Evolutionary conservation across 2,329 filamentous ascomycete genomes (phyloP).

Genomic region (Ophiostoma angusticollis): DNA sequence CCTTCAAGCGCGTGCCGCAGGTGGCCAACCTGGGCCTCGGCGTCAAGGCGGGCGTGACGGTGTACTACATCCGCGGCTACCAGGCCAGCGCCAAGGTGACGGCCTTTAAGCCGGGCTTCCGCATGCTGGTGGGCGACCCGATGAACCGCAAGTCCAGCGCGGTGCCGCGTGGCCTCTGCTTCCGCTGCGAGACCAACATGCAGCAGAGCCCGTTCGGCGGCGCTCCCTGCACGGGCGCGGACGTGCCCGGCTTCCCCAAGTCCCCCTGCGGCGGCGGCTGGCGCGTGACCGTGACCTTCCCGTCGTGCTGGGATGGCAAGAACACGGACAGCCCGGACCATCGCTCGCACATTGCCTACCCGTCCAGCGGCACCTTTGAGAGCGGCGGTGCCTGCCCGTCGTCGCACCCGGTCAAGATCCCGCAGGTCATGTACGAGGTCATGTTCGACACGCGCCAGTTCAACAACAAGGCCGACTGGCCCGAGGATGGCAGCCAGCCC

Average conservation of each 20-base stretch:
- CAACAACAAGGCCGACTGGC: slow-evolving; percentile 24
- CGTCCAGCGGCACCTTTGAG: slow-evolving; percentile 14
- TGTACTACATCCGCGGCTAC: slow-evolving; percentile 13
- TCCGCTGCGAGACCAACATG: slow-evolving; percentile 18
- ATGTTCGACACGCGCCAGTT: slow-evolving; percentile 18
- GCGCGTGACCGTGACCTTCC: slow-evolving; percentile 29
- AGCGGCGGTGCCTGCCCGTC: slow-evolving; percentile 14
- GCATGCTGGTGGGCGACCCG: slow-evolving; percentile 15
- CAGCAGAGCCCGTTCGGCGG: slow-evolving; percentile 12
- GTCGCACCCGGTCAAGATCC: slow-evolving; percentile 15
- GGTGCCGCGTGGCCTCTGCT: slow-evolving; percentile 16
- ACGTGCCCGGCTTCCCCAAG: slow-evolving; percentile 26
- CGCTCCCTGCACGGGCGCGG: slow-evolving; percentile 18
- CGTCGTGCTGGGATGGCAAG: slow-evolving; percentile 30
- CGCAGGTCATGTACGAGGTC: slow-evolving; percentile 16
- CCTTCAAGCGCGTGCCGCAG: slow-evolving; percentile 24
- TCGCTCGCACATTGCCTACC: slow-evolving; percentile 17
- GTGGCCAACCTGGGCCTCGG: slow-evolving; percentile 23
- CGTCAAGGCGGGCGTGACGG: slow-evolving; percentile 12
- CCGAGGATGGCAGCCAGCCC: slow-evolving; percentile 22
- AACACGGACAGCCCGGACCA: slow-evolving; percentile 32
- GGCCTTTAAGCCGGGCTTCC: slow-evolving; percentile 15
- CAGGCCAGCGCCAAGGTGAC: slow-evolving; percentile 9
- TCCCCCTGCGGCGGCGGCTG: slow-evolving; percentile 27
- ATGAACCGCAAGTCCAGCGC: slow-evolving; percentile 12